A percentile compares a stretch with the other conserved stretches of the same genome.
Evolutionary conservation across 345 rosid genomes (phyloP).

Genomic region (Garcia nutans): DNA sequence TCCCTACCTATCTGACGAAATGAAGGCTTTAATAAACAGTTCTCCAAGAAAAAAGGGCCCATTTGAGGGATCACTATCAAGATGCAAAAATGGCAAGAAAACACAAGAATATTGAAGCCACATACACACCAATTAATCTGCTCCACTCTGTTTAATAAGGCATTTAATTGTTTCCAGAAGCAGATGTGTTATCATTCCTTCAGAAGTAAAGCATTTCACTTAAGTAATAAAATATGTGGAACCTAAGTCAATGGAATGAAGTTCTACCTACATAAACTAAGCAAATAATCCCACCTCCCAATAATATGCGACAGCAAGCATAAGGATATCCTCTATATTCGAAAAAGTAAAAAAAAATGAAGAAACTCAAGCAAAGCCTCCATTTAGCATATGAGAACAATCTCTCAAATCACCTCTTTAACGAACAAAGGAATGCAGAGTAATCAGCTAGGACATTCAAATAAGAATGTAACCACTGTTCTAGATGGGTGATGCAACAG

Average conservation of each 20-base stretch:
- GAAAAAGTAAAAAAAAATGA: background rate
- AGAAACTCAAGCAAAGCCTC: background rate
- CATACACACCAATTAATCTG: background rate
- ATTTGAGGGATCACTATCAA: background rate
- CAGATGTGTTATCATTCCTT: background rate
- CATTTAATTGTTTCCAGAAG: background rate
- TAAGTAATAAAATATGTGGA: no score
- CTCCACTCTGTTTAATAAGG: background rate
- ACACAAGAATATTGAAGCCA: background rate
- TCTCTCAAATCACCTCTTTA: background rate
- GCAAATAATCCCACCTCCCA: background rate
- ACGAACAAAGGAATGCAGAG: background rate
- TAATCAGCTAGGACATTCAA: background rate
- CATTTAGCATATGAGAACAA: background rate
- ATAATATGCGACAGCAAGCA: background rate
- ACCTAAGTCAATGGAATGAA: background rate
- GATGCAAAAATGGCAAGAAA: background rate
- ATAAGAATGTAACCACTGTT: background rate
- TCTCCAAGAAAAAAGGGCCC: background rate
- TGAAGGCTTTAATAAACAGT: background rate
- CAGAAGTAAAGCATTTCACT: background rate
- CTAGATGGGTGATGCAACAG: background rate
- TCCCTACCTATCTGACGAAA: background rate
- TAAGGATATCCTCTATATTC: background rate
- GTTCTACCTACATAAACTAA: background rate